phyloP scores from a whole-genome alignment of 441 rosid species.

The Syzygium syzygioides region DNA sequence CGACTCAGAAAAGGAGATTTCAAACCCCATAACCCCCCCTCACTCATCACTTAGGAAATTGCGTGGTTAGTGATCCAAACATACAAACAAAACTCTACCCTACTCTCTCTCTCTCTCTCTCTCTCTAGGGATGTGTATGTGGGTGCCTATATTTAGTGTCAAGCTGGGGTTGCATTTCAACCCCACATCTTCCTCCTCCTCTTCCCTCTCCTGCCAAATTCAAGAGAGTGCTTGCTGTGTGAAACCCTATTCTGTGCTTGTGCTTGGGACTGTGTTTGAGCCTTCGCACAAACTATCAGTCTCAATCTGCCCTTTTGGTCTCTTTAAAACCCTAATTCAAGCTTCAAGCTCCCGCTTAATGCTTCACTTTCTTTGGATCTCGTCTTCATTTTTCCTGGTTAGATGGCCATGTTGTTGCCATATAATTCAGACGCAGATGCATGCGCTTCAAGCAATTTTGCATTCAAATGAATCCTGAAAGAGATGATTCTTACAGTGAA shows the following conservation, averaged over 20 bases:
- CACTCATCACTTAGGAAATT: conserved; percentile 51
- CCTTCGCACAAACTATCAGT: background rate
- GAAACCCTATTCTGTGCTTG: conserved; percentile 20
- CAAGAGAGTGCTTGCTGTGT: background rate
- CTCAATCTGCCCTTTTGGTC: background rate
- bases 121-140: conserved; percentile 1
- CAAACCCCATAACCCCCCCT: conserved; percentile 29
- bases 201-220: conserved; percentile 27
- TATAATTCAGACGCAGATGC: background rate
- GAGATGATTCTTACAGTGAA: background rate
- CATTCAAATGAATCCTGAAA: background rate
- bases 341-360: background rate
- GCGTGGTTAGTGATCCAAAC: conserved; percentile 28
- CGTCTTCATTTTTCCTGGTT: background rate
- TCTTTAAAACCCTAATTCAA: background rate
- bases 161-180: conserved; percentile 31
- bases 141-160: conserved; percentile 61
- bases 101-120: conserved; percentile 16
- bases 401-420: background rate
- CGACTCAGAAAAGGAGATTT: conserved; percentile 69
- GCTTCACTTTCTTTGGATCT: background rate
- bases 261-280: background rate
- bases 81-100: conserved; percentile 5
- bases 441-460: background rate
- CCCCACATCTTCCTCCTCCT: conserved; percentile 43